Percentiles rank a stretch among this genome's conserved stretches.
These are phyloP conservation scores for Colletotrichum abscissum DNA, from an alignment of 2,329 filamentous ascomycete species.

Conservation along the genomic window DNA sequence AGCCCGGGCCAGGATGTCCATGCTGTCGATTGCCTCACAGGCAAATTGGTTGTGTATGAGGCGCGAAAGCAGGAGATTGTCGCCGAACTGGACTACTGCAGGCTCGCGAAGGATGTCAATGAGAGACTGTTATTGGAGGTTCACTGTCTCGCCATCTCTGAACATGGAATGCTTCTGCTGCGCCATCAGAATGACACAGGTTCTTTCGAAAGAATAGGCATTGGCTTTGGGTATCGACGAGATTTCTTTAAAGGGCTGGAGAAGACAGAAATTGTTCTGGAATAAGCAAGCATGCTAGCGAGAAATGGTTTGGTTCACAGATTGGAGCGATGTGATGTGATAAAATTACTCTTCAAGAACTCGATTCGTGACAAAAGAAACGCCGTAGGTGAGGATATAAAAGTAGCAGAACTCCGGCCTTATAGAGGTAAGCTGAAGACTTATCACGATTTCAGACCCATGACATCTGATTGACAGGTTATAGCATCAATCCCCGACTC, in stretches of 20 bases:
- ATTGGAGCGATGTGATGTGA: too few relatives aligned
- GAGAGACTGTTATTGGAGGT: background rate
- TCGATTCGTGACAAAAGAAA: too few relatives aligned
- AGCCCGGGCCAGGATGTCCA: background rate
- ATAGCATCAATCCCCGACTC: too few relatives aligned
- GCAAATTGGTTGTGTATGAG: background rate
- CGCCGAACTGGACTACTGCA: background rate
- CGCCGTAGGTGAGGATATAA: too few relatives aligned
- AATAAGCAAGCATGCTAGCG: too few relatives aligned
- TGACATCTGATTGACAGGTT: too few relatives aligned
- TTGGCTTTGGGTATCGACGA: background rate
- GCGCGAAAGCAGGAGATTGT: background rate
- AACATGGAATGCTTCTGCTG: background rate
- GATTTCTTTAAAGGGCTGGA: background rate
- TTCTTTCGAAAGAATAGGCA: background rate
- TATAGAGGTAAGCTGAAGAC: too few relatives aligned
- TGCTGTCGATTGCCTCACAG: background rate
- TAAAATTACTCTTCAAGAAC: too few relatives aligned
- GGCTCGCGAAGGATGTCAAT: background rate
- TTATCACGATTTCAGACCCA: too few relatives aligned
- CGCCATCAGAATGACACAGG: background rate
- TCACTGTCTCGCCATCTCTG: background rate
- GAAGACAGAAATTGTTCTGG: too few relatives aligned
- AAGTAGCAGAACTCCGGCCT: too few relatives aligned
- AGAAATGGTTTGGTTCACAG: too few relatives aligned